A percentile compares a stretch with the other conserved stretches of the same genome.
Evolutionary conservation across 306 rosid genomes (phyloP).

Genomic region (Sindora glabra): DNA sequence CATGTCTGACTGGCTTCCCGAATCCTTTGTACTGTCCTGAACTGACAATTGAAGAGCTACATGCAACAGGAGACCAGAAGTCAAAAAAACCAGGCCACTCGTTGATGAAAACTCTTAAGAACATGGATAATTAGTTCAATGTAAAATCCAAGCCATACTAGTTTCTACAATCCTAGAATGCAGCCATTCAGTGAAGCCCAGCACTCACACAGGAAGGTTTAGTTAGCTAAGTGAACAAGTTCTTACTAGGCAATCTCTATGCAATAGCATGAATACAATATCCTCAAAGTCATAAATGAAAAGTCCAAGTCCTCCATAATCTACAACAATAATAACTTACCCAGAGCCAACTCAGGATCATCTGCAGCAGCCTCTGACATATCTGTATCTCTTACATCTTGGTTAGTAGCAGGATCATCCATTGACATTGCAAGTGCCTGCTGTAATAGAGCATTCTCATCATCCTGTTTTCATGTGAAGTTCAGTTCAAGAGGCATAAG

Average conservation of each 20-base stretch:
- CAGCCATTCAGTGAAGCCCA: neutral
- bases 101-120: neutral
- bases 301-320: too few relatives aligned
- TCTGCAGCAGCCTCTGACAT: slow-evolving; percentile 75
- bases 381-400: slow-evolving; percentile 66
- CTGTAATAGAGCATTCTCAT: slow-evolving; percentile 84
- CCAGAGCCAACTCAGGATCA: slow-evolving; percentile 91
- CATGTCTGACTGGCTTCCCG: slow-evolving; percentile 66
- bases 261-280: neutral
- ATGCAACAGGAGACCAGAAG: slow-evolving; percentile 13
- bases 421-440: slow-evolving; percentile 99
- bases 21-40: slow-evolving; percentile 56
- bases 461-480: slow-evolving; percentile 24
- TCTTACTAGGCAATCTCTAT: neutral
- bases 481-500: slow-evolving; percentile 4
- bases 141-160: neutral
- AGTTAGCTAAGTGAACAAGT: neutral
- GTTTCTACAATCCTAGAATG: neutral
- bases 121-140: slow-evolving; percentile 4
- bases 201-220: slow-evolving; percentile 1
- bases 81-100: slow-evolving; percentile 12
- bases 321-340: slow-evolving; percentile 50
- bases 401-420: slow-evolving; percentile 68
- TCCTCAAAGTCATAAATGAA: neutral
- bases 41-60: slow-evolving; percentile 90